These are phyloP conservation scores for Pichia manshurica DNA, from an alignment of 805 yeast genomes.

Conservation along the genomic window DNA sequence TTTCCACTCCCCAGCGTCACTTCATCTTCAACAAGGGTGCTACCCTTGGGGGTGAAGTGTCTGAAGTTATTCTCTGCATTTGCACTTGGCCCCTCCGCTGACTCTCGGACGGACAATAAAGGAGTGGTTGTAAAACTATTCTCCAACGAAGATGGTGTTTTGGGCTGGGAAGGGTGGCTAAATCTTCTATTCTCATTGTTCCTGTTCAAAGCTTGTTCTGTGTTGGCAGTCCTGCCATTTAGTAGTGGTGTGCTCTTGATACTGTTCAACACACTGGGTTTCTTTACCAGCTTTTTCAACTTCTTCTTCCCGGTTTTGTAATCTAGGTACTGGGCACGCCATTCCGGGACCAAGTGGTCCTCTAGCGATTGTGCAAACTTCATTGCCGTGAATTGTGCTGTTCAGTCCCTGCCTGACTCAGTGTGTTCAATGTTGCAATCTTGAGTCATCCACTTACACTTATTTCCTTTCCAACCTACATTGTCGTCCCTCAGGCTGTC, in stretches of 20 bases:
- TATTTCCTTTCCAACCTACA: too few species aligned
- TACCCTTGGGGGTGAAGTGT: background rate
- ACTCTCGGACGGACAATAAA: background rate
- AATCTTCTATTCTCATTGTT: background rate
- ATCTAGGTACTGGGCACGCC: constrained; percentile 80
- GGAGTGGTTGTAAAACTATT: background rate
- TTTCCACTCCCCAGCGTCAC: background rate
- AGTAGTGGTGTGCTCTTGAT: constrained; percentile 4
- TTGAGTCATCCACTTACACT: too few species aligned
- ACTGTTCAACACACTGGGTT: constrained; percentile 13
- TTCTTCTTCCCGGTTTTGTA: constrained; percentile 47
- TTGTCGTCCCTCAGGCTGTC: too few species aligned
- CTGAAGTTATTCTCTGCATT: too few species aligned
- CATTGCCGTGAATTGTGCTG: constrained; percentile 33
- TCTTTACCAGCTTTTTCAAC: constrained; percentile 26
- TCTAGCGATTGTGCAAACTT: constrained; percentile 64
- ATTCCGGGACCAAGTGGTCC: constrained; percentile 76
- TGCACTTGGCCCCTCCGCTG: too few species aligned
- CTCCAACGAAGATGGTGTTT: too few species aligned
- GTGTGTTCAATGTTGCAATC: background rate
- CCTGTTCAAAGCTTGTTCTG: too few species aligned
- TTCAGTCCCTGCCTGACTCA: too few species aligned
- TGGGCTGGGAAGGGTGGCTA: too few species aligned
- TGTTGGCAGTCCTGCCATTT: background rate
- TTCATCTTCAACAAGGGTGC: constrained; percentile 1